Evolutionary conservation across 2,329 filamentous ascomycete species (phyloP), one percentile per base, ranked within the genome.

Genomic region (Ophiostoma angusticollis): DNA sequence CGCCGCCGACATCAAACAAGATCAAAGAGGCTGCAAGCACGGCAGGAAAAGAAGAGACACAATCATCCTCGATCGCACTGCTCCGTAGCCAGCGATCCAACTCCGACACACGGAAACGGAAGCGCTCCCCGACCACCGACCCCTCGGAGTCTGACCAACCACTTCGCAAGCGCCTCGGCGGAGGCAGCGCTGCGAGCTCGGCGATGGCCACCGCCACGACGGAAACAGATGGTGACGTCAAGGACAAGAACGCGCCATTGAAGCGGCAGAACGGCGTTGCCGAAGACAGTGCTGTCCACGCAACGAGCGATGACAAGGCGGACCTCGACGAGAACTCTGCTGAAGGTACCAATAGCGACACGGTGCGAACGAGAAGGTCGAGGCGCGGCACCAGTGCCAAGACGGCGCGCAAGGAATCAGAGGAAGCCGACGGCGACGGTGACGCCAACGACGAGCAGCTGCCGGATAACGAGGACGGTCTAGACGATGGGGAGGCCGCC

Each of bases 161-260:
- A 6, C 52, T 63, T 29, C 63, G 68, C 43, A 77, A 76, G 54
- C 67, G 72, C 42, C 63, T 64, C n/a, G 65, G 62, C 18, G 70
- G 70, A 7, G 57, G 67, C 31, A 54, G 53, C 3, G 57, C 53
- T 24, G 54, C 54, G 4, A 49, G 55, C 29, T 60, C 60, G 5
- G 30, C 9, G 6, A 42, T 30, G 27, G 30, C 39, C 3, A 13
- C 13, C 1, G 19, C 25, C 2, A 31, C 22, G 4, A 38, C 32
- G n/a, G 35, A 39, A 11, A 30, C 35, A 7, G 22, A 25, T 13
- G 38, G 28, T 14, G 31, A 19, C 24, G 24, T 23, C 49, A 18
- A 56, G 55, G 40, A 61, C 59, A 62, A 6, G 21, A 24, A 29
- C 8, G 19, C 23, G 48, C 56, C 30, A 58, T 58, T 22, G 57